Evolutionary conservation across 2,329 filamentous ascomycete genomes (phyloP).

Genomic region (Emergomyces pasteurianus): DNA sequence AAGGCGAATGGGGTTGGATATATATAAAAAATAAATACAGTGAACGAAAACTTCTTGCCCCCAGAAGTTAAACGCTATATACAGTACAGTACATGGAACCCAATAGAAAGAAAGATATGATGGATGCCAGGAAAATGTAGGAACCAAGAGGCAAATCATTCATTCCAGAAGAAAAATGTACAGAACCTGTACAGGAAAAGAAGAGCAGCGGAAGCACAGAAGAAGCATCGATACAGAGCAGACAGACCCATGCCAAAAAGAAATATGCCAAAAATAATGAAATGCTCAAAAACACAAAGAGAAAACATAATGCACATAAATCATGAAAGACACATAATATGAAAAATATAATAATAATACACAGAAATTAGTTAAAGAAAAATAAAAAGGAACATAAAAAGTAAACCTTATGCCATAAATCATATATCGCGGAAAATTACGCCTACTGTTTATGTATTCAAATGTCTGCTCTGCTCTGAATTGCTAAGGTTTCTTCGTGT

Average conservation of each 20-base stretch:
- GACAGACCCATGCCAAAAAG: too few species aligned
- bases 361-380: neutral
- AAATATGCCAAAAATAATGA: conserved; percentile 7
- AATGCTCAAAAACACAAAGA: conserved; percentile 7
- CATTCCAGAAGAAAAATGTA: too few species aligned
- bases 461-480: neutral
- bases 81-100: too few species aligned
- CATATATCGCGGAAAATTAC: neutral
- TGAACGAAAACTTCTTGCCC: neutral
- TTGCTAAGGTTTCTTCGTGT: neutral
- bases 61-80: neutral
- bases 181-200: too few species aligned
- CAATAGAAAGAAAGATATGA: neutral
- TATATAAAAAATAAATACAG: neutral
- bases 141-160: neutral
- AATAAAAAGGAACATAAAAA: conserved; percentile 1
- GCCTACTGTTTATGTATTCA: neutral
- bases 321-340: neutral
- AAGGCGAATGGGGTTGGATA: neutral
- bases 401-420: conserved; percentile 11
- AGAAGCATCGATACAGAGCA: too few species aligned
- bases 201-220: too few species aligned
- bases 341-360: neutral
- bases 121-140: neutral
- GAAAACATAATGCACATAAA: conserved; percentile 1